Evolutionary conservation across 306 rosid genomes (phyloP).

Genomic region (Rosa rugosa): DNA sequence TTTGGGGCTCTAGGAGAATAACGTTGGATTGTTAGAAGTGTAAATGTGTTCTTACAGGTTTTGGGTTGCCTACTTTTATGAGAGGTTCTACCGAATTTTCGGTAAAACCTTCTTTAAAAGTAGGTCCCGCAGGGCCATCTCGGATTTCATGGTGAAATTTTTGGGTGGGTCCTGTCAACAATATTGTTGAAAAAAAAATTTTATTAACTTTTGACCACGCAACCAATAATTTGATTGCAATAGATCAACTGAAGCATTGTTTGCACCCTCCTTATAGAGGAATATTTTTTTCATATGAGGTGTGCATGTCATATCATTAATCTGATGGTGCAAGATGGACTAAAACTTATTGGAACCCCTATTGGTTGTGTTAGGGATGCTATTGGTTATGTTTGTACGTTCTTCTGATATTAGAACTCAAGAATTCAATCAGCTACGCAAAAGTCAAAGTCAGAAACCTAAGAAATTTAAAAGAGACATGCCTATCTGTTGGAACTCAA

Average conservation of each 20-base stretch:
- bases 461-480: neutral
- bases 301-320: neutral
- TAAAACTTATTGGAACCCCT: neutral
- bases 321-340: neutral
- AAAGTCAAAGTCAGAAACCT: neutral
- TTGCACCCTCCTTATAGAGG: neutral
- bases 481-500: neutral
- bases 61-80: too few species aligned
- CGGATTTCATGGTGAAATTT: too few species aligned
- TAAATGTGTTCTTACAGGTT: too few species aligned
- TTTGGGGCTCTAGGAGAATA: too few species aligned
- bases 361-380: neutral
- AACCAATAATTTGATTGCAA: neutral
- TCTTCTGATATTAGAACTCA: neutral
- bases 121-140: too few species aligned
- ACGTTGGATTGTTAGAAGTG: too few species aligned
- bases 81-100: too few species aligned
- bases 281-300: neutral
- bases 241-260: neutral
- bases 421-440: neutral
- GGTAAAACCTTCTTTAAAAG: too few species aligned
- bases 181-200: neutral
- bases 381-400: neutral
- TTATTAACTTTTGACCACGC: neutral
- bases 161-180: neutral